Evolutionary conservation across 495 filamentous ascomycete genomes (phyloP).

Genomic region (Pseudomonodictys pantanalensis): DNA sequence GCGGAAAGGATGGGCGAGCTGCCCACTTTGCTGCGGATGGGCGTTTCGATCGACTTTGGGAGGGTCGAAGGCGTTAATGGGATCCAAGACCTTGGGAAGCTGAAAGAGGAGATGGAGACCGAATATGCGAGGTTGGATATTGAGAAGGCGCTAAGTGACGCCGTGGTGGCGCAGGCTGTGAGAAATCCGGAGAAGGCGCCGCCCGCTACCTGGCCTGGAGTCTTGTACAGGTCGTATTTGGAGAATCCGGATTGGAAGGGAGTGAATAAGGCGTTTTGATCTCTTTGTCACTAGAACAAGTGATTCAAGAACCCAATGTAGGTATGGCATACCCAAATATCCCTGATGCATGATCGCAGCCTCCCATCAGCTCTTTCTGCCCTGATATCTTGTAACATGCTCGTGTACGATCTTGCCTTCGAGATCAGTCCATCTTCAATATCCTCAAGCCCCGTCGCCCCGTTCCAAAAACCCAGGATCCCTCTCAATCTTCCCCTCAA

Average conservation of each 20-base stretch:
- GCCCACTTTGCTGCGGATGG: slow-evolving; percentile 42
- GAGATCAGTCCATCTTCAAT: too few species aligned
- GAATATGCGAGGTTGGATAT: slow-evolving; percentile 41
- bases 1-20: slow-evolving; percentile 46
- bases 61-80: slow-evolving; percentile 3
- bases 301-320: too few species aligned
- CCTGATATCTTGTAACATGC: too few species aligned
- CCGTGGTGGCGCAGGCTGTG: slow-evolving; percentile 46
- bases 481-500: slow-evolving; percentile 79
- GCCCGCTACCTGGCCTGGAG: slow-evolving; percentile 37
- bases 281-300: too few species aligned
- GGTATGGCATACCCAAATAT: too few species aligned
- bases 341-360: too few species aligned
- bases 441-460: slow-evolving; percentile 56
- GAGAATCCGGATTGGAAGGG: slow-evolving; percentile 39
- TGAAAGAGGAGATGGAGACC: slow-evolving; percentile 33
- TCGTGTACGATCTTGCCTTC: too few species aligned
- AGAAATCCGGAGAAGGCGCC: slow-evolving; percentile 45
- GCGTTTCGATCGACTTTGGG: slow-evolving; percentile 45
- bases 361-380: not conserved
- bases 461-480: slow-evolving; percentile 91
- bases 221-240: slow-evolving; percentile 29
- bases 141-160: slow-evolving; percentile 49
- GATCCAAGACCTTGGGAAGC: not conserved
- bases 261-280: slow-evolving; percentile 46